Evolutionary conservation across 768 basidiomycete species (phyloP).

Genomic region (Xanthoconium stramineum): DNA sequence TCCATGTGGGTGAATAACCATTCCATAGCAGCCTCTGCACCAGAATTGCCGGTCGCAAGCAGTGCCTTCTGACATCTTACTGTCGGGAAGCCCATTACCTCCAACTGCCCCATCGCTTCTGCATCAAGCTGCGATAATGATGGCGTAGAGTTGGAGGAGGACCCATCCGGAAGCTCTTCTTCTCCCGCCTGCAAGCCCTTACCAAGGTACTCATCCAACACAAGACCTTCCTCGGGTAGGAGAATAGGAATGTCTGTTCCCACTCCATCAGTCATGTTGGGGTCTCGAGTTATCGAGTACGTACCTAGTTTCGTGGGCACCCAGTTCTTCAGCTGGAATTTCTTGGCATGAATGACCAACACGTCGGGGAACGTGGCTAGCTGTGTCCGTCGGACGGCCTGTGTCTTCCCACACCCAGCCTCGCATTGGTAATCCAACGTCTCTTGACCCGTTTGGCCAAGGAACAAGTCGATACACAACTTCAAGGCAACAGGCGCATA

Average conservation of each 20-base stretch:
- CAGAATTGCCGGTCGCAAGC: conserved; percentile 77
- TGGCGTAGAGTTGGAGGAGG: conserved; percentile 33
- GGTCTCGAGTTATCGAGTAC: conserved; percentile 16
- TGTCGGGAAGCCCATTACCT: conserved; percentile 88
- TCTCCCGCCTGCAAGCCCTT: conserved; percentile 70
- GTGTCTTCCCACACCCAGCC: conserved; percentile 61
- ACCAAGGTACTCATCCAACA: conserved; percentile 63
- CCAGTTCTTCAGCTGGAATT: conserved; percentile 96
- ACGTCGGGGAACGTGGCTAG: conserved; percentile 89
- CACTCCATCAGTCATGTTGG: not conserved
- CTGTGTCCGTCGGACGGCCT: conserved; percentile 65
- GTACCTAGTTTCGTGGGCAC: conserved; percentile 90
- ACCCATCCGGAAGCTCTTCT: conserved; percentile 60
- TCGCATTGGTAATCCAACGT: conserved; percentile 81
- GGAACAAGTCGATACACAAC: conserved; percentile 56
- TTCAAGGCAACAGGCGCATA: conserved; percentile 63
- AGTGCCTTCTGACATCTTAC: conserved; percentile 88
- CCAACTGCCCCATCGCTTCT: conserved; percentile 69
- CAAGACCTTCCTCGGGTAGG: conserved; percentile 60
- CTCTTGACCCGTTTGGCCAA: conserved; percentile 48
- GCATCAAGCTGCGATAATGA: conserved; percentile 67
- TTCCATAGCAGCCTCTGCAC: conserved; percentile 84
- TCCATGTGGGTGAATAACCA: conserved; percentile 97
- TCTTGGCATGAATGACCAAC: conserved; percentile 85
- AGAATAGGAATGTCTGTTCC: conserved; percentile 77